phyloP scores from a whole-genome alignment of 495 filamentous ascomycete genomes.

The Lichenothelia convexa region DNA sequence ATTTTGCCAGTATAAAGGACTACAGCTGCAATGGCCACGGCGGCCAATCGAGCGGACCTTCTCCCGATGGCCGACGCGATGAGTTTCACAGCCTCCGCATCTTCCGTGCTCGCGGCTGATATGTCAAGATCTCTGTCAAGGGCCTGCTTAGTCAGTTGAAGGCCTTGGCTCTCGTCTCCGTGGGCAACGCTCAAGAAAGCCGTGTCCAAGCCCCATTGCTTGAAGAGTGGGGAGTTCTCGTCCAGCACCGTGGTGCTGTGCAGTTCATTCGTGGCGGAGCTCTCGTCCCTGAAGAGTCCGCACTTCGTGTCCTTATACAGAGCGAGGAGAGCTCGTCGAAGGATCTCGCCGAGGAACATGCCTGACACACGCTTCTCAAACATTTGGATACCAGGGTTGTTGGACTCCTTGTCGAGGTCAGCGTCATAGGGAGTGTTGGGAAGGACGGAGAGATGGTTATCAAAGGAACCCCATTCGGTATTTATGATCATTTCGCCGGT shows the following conservation, averaged over 20 bases:
- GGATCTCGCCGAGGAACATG: constrained; percentile 95
- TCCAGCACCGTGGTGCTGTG: constrained; percentile 49
- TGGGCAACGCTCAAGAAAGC: constrained; percentile 66
- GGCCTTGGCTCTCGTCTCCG: constrained; percentile 46
- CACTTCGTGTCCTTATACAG: constrained; percentile 37
- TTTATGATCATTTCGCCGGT: constrained; percentile 96
- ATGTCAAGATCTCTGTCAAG: constrained; percentile 60
- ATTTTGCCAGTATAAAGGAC: constrained; percentile 58
- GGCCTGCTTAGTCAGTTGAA: constrained; percentile 49
- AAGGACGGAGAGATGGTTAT: constrained; percentile 74
- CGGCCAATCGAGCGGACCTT: constrained; percentile 75
- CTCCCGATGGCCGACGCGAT: constrained; percentile 70
- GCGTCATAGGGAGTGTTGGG: constrained; percentile 74
- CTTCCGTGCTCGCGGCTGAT: constrained; percentile 47
- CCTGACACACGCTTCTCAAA: constrained; percentile 96
- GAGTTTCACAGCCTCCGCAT: constrained; percentile 64
- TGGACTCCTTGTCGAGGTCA: constrained; percentile 55
- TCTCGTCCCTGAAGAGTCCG: constrained; percentile 49
- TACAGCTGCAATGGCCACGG: constrained; percentile 69
- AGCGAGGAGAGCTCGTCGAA: constrained; percentile 54
- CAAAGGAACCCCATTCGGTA: constrained; percentile 96
- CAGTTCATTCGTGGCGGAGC: constrained; percentile 43
- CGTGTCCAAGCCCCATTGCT: constrained; percentile 80
- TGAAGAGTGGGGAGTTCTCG: constrained; percentile 45
- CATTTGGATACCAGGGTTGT: constrained; percentile 94